Conservation (phyloP, 352 stramenopile genomes). For the Globisporangium sylvaticum region DNA sequence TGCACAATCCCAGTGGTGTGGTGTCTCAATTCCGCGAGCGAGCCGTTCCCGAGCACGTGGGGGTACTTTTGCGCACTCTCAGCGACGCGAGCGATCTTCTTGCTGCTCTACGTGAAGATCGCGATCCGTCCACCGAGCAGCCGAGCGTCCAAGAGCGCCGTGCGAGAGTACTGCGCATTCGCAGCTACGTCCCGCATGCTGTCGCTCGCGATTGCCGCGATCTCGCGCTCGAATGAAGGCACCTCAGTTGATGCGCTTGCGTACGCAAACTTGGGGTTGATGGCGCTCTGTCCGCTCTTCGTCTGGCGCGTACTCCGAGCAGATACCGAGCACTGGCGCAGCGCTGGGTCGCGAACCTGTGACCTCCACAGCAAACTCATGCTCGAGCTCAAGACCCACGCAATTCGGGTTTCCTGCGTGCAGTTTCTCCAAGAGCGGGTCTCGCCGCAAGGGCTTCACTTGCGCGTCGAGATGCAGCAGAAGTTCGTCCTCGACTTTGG, state of each 20-base stretch:
- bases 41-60: conserved; percentile 8
- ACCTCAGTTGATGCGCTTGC: neutral
- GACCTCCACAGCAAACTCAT: conserved; percentile 26
- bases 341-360: conserved; percentile 24
- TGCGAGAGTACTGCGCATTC: conserved; percentile 25
- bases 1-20: conserved; percentile 25
- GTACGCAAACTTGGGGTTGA: neutral
- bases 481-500: conserved; percentile 52
- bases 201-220: neutral
- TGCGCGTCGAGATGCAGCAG: conserved; percentile 48
- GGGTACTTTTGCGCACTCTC: conserved; percentile 14
- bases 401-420: neutral
- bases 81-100: conserved; percentile 7
- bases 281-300: conserved; percentile 17
- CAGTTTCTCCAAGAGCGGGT: conserved; percentile 29
- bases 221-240: neutral
- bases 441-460: conserved; percentile 35
- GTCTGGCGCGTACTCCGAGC: conserved; percentile 40
- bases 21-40: conserved; percentile 1
- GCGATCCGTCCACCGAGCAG: conserved; percentile 11
- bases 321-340: conserved; percentile 45
- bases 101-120: conserved; percentile 24
- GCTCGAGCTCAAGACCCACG: conserved; percentile 5
- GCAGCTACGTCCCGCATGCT: conserved; percentile 22
- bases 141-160: conserved; percentile 15